Conservation (phyloP, 1,139 yeast species). For the Spathaspora sp. region DNA sequence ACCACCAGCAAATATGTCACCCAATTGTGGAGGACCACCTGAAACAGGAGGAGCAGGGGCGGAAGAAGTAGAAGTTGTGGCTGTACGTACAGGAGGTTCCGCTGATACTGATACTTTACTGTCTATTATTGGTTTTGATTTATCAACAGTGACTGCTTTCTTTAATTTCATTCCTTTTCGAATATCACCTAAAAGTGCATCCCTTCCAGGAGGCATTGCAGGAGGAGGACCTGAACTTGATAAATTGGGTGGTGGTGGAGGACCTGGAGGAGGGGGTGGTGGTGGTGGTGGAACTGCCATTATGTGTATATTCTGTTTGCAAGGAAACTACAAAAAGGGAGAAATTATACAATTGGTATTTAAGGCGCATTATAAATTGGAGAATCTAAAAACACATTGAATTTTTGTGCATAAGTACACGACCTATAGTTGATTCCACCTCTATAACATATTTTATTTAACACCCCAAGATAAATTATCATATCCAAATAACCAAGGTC, state of each 20-base stretch:
- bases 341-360: neutral
- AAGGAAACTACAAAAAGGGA: neutral
- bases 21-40: conserved; percentile 55
- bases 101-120: conserved; percentile 23
- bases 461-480: conserved; percentile 67
- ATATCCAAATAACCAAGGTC: conserved; percentile 83
- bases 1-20: conserved; percentile 84
- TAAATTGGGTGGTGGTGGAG: conserved; percentile 14
- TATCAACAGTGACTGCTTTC: conserved; percentile 59
- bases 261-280: conserved; percentile 29
- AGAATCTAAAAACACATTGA: neutral
- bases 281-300: conserved; percentile 14
- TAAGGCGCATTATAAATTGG: too few species aligned
- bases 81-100: conserved; percentile 18
- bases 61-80: conserved; percentile 40
- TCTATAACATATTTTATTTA: conserved; percentile 18
- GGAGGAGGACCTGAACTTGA: conserved; percentile 28
- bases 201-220: conserved; percentile 51
- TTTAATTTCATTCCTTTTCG: conserved; percentile 75
- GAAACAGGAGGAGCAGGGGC: conserved; percentile 20
- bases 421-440: neutral
- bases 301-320: neutral
- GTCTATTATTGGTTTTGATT: conserved; percentile 44
- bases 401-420: neutral
- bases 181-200: conserved; percentile 84